Evolutionary conservation across 208 protist genomes (phyloP).

Genomic region (Leishmania tarentolae): DNA sequence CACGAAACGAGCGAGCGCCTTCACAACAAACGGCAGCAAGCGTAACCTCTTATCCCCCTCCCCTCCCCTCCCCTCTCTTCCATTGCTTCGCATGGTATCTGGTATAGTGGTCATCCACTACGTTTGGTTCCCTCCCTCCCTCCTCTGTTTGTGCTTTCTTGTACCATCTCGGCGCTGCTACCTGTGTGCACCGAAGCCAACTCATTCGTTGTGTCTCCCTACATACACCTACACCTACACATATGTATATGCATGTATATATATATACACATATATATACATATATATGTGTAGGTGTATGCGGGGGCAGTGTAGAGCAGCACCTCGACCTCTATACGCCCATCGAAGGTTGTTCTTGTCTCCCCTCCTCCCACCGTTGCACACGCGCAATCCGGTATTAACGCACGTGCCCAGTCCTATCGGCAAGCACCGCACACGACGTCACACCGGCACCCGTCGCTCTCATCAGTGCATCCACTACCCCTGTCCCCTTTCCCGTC

Average conservation of each 20-base stretch:
- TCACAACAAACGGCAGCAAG: not conserved
- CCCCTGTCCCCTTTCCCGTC: not conserved
- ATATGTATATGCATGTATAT: not conserved
- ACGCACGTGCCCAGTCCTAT: no score
- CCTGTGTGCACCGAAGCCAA: not conserved
- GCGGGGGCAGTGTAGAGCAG: not conserved
- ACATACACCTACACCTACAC: not conserved
- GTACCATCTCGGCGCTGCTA: not conserved
- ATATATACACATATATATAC: not conserved
- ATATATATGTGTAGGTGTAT: slow-evolving; percentile 9
- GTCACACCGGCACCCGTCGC: no score
- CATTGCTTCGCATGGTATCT: not conserved
- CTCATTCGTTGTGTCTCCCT: not conserved
- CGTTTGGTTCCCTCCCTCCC: no score
- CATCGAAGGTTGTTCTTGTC: not conserved
- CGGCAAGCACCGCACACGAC: no score
- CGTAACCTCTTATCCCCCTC: not conserved
- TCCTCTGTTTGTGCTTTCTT: not conserved
- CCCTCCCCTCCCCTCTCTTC: not conserved
- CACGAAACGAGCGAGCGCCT: not conserved
- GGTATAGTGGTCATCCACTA: not conserved
- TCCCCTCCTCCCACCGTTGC: not conserved
- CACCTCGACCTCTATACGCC: not conserved
- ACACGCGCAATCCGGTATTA: no score
- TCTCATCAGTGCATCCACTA: not conserved